Percentiles rank a stretch among this genome's conserved stretches.
These are phyloP conservation scores for Podospora comata DNA, from an alignment of 495 filamentous ascomycete species.

Conservation along the genomic window DNA sequence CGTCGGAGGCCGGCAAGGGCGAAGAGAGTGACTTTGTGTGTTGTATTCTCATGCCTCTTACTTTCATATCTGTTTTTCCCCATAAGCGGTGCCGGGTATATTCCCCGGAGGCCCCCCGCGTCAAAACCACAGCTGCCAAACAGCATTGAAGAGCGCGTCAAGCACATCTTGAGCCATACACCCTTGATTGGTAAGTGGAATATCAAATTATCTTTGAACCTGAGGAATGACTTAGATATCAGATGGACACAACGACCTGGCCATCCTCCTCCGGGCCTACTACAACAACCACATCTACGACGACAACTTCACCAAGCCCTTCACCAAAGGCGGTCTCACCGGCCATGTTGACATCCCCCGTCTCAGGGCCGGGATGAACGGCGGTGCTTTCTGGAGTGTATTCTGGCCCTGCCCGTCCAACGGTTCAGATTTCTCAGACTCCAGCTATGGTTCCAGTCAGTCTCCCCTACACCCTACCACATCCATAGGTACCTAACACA, in stretches of 20 bases:
- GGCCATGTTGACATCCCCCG: constrained; percentile 79
- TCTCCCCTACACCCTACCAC: background rate
- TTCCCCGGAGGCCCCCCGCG: background rate
- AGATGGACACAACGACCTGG: constrained; percentile 94
- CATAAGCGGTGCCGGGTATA: background rate
- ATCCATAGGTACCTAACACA: constrained; percentile 15
- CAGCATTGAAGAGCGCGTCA: constrained; percentile 62
- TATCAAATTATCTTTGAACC: background rate
- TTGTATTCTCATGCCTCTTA: constrained; percentile 7
- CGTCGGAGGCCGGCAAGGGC: background rate
- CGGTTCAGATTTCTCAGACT: constrained; percentile 66
- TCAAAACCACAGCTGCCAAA: background rate
- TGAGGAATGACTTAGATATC: constrained; percentile 10
- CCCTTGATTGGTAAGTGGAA: constrained; percentile 70
- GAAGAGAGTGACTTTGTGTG: constrained; percentile 1
- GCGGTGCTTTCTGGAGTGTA: constrained; percentile 90
- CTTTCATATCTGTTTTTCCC: constrained; percentile 9
- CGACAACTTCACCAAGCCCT: constrained; percentile 65
- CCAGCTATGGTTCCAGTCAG: constrained; percentile 54
- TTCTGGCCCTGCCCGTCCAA: constrained; percentile 75
- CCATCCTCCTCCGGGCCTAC: constrained; percentile 63
- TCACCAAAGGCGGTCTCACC: constrained; percentile 61
- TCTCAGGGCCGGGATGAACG: constrained; percentile 55
- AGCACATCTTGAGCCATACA: constrained; percentile 64
- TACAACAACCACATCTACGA: constrained; percentile 78